Evolutionary conservation across 1,284 basidiomycete genomes (phyloP).

Genomic region (Pseudozyma pruni): DNA sequence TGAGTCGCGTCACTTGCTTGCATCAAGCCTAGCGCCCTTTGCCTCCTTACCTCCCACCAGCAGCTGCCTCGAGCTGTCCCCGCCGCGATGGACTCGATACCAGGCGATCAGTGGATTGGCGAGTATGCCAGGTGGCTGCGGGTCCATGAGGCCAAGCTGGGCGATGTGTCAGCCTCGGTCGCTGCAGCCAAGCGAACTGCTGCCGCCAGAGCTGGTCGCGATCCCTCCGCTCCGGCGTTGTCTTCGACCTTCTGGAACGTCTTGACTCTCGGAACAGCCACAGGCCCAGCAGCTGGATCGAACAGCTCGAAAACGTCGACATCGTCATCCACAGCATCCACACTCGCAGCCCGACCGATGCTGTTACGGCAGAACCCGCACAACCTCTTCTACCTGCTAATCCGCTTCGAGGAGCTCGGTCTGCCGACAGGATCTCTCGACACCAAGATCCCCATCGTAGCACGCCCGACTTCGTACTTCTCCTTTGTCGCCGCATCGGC

Average conservation of each 20-base stretch:
- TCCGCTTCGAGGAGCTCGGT: slow-evolving; percentile 83
- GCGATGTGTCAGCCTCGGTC: slow-evolving; percentile 30
- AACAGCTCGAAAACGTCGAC: background rate
- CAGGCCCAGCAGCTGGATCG: background rate
- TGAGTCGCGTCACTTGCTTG: background rate
- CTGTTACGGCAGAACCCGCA: slow-evolving; percentile 80
- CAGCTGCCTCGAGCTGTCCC: too few species aligned
- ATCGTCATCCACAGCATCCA: slow-evolving; percentile 1
- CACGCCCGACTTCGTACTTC: slow-evolving; percentile 72
- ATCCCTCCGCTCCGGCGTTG: slow-evolving; percentile 3
- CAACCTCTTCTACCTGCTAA: slow-evolving; percentile 86
- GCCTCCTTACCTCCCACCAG: background rate
- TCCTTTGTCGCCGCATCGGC: slow-evolving; percentile 40
- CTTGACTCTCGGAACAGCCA: slow-evolving; percentile 32
- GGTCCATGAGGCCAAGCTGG: slow-evolving; percentile 53
- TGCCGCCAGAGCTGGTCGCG: background rate
- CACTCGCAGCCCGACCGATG: slow-evolving; percentile 29
- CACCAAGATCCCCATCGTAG: slow-evolving; percentile 70
- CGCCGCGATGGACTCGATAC: slow-evolving; percentile 45
- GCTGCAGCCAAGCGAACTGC: slow-evolving; percentile 10
- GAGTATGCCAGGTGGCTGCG: slow-evolving; percentile 58
- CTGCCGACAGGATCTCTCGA: slow-evolving; percentile 81
- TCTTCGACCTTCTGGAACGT: slow-evolving; percentile 44
- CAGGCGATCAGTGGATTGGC: slow-evolving; percentile 50
- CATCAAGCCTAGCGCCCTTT: background rate